Evolutionary conservation across 805 yeast species (phyloP).

Genomic region (Lachancea waltii): DNA sequence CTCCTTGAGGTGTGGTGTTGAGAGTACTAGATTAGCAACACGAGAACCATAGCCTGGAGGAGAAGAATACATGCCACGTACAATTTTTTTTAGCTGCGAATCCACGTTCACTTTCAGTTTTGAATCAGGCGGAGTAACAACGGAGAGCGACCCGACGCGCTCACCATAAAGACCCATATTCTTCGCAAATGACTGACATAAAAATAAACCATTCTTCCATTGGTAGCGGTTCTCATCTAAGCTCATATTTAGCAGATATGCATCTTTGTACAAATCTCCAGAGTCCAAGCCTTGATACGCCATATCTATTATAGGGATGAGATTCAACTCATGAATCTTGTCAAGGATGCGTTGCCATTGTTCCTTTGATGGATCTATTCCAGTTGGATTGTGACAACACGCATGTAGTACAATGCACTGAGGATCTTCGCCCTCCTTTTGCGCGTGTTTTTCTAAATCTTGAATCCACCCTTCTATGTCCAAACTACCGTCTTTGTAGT

Average conservation of each 20-base stretch:
- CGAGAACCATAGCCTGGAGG: constrained; percentile 95
- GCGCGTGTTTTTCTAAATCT: constrained; percentile 49
- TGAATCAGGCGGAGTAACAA: constrained; percentile 51
- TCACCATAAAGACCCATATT: constrained; percentile 95
- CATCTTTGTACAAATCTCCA: constrained; percentile 74
- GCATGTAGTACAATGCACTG: constrained; percentile 69
- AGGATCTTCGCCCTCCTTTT: constrained; percentile 41
- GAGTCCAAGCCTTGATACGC: constrained; percentile 95
- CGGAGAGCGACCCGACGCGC: constrained; percentile 74
- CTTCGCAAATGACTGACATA: constrained; percentile 91
- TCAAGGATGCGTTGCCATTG: constrained; percentile 77
- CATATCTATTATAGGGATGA: constrained; percentile 82
- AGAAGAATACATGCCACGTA: constrained; percentile 83
- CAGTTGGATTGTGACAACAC: constrained; percentile 97
- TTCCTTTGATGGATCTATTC: constrained; percentile 77
- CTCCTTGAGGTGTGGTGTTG: constrained; percentile 47
- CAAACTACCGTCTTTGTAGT: constrained; percentile 66
- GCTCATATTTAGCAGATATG: constrained; percentile 42
- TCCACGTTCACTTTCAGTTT: constrained; percentile 46
- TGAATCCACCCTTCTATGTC: constrained; percentile 57
- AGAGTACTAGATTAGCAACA: constrained; percentile 72
- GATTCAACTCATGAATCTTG: constrained; percentile 47
- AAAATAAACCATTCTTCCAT: constrained; percentile 45
- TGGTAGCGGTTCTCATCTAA: constrained; percentile 17
- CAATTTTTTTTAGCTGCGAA: constrained; percentile 76